Conservation (phyloP, 2,329 filamentous ascomycete species). For the Cladosporium austrohemisphaericum region DNA sequence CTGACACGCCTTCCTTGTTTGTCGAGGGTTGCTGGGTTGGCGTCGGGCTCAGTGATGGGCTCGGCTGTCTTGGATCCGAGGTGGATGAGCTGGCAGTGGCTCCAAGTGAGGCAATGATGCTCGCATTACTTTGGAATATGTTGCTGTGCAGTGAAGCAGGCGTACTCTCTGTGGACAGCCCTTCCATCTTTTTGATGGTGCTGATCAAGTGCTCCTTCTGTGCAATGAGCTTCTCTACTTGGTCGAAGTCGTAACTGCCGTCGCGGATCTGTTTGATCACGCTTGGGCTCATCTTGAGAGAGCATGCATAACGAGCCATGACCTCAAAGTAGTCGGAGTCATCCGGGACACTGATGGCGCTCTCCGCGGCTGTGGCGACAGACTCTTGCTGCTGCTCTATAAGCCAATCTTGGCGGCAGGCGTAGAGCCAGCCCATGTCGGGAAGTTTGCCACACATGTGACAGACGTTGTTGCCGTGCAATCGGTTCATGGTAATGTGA, state of each 20-base stretch:
- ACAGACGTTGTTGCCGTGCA: slow-evolving; percentile 58
- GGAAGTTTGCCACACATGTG: slow-evolving; percentile 54
- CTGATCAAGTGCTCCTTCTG: slow-evolving; percentile 39
- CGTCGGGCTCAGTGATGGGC: neutral
- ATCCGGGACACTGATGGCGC: neutral
- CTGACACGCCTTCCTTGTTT: neutral
- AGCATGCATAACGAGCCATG: slow-evolving; percentile 15
- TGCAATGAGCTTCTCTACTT: slow-evolving; percentile 39
- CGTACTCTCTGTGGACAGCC: neutral
- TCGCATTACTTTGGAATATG: slow-evolving; percentile 2
- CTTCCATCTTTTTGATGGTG: slow-evolving; percentile 22
- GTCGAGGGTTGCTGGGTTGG: neutral
- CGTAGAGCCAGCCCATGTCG: slow-evolving; percentile 67
- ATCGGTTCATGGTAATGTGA: slow-evolving; percentile 64
- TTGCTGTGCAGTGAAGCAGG: neutral
- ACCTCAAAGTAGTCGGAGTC: slow-evolving; percentile 11
- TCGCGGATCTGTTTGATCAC: slow-evolving; percentile 41
- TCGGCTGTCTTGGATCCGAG: neutral
- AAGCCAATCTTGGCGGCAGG: slow-evolving; percentile 62
- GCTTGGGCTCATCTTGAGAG: slow-evolving; percentile 37
- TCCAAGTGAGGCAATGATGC: slow-evolving; percentile 28
- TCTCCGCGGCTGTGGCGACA: neutral
- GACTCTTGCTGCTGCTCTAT: neutral
- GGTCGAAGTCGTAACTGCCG: slow-evolving; percentile 41
- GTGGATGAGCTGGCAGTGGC: slow-evolving; percentile 17